These are phyloP conservation scores for Podochytrium sp. DNA, from an alignment of 192 early-diverging fungal genomes.

Conservation along the genomic window DNA sequence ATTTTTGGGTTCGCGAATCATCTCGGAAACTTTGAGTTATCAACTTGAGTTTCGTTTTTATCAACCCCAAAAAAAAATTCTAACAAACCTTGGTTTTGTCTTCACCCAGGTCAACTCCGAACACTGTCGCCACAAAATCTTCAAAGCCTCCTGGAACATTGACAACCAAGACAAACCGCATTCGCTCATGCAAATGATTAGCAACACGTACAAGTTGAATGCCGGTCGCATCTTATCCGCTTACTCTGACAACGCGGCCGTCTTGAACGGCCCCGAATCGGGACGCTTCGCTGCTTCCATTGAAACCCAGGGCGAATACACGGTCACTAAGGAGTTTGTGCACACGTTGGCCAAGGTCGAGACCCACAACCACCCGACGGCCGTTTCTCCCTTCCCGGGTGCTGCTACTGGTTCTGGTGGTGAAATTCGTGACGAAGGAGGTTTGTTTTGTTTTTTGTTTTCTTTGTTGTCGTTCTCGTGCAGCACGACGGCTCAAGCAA, in stretches of 20 bases:
- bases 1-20: not conserved
- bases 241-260: conserved; percentile 98
- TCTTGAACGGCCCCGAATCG: conserved; percentile 77
- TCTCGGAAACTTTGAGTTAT: too few species aligned
- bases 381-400: conserved; percentile 97
- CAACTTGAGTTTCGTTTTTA: too few species aligned
- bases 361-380: conserved; percentile 99
- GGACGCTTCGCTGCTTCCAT: conserved; percentile 53
- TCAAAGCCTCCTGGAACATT: conserved; percentile 97
- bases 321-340: conserved; percentile 67
- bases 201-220: conserved; percentile 84
- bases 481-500: too few species aligned
- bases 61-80: too few species aligned
- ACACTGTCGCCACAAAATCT: conserved; percentile 99
- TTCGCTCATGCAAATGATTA: conserved; percentile 97
- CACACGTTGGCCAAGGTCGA: conserved; percentile 97
- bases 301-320: conserved; percentile 57
- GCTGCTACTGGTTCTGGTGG: conserved; percentile 98
- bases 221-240: conserved; percentile 89
- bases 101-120: conserved; percentile 94
- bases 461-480: not conserved
- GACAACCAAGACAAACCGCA: conserved; percentile 77
- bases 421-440: conserved; percentile 99
- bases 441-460: not conserved
- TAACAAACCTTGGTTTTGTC: too few species aligned